A percentile compares a stretch with the other conserved stretches of the same genome.
Evolutionary conservation across 768 basidiomycete genomes (phyloP).

Genomic region (Hypholoma sublateritium): DNA sequence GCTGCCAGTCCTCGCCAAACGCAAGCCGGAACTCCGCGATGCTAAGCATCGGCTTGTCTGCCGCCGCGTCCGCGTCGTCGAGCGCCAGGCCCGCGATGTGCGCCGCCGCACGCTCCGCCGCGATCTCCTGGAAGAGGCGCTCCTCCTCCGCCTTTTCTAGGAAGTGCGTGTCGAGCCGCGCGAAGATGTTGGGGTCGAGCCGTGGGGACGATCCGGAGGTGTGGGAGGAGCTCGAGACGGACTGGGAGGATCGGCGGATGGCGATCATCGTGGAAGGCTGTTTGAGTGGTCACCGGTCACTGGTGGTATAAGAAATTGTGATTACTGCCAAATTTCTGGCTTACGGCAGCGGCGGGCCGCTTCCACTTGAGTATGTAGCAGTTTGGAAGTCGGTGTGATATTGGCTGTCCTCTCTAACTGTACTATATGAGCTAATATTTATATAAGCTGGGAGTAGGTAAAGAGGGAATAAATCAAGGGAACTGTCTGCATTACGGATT

Average conservation of each 20-base stretch:
- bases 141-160: conserved; percentile 43
- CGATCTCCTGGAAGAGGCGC: conserved; percentile 37
- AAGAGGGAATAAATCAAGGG: too few relatives aligned
- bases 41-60: conserved; percentile 38
- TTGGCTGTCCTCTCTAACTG: too few relatives aligned
- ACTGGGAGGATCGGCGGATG: conserved; percentile 26
- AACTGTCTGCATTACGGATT: too few relatives aligned
- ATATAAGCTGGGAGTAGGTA: too few relatives aligned
- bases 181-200: conserved; percentile 36
- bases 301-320: background rate
- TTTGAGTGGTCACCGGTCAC: background rate
- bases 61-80: conserved; percentile 20
- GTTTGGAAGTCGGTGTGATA: too few relatives aligned
- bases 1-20: conserved; percentile 51
- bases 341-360: too few relatives aligned
- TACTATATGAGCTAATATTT: too few relatives aligned
- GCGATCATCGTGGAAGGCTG: conserved; percentile 5
- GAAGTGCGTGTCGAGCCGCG: conserved; percentile 40
- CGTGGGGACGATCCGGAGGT: conserved; percentile 34
- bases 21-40: conserved; percentile 42
- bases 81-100: conserved; percentile 32
- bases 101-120: conserved; percentile 33
- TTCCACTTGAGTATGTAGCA: too few relatives aligned
- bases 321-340: too few relatives aligned
- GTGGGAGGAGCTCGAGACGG: conserved; percentile 21